phyloP scores from a whole-genome alignment of 2,329 filamentous ascomycete species.

The Fusarium agapanthi region DNA sequence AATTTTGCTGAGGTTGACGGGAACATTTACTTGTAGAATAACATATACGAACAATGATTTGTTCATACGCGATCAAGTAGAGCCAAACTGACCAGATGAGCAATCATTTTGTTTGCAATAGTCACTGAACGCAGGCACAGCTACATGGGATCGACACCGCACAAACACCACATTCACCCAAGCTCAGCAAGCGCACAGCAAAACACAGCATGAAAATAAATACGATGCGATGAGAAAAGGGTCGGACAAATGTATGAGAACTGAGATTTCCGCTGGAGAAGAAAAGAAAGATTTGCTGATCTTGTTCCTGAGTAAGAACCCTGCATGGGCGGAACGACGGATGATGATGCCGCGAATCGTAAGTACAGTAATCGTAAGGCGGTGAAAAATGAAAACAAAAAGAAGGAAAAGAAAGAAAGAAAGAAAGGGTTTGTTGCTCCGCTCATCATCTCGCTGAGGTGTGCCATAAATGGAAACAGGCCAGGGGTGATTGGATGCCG shows the following conservation, averaged over 20 bases:
- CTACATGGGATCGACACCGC: constrained; percentile 25
- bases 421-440: constrained; percentile 7
- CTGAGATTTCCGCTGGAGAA: neutral
- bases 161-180: neutral
- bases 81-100: neutral
- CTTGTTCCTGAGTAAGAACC: neutral
- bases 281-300: neutral
- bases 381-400: constrained; percentile 15
- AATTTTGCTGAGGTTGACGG: neutral
- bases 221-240: constrained; percentile 11
- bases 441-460: constrained; percentile 23
- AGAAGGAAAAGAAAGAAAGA: neutral
- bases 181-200: neutral
- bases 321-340: neutral
- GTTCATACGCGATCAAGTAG: neutral
- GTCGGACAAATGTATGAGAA: constrained; percentile 2
- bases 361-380: neutral
- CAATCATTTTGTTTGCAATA: neutral
- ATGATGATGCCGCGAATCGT: constrained; percentile 1
- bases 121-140: constrained; percentile 2
- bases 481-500: constrained; percentile 21
- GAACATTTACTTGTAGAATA: neutral
- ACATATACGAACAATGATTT: neutral
- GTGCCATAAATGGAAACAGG: constrained; percentile 33
- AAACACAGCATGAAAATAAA: constrained; percentile 10